Evolutionary conservation across 768 basidiomycete genomes (phyloP).

Genomic region (Gloeopeniophorella convolvens): DNA sequence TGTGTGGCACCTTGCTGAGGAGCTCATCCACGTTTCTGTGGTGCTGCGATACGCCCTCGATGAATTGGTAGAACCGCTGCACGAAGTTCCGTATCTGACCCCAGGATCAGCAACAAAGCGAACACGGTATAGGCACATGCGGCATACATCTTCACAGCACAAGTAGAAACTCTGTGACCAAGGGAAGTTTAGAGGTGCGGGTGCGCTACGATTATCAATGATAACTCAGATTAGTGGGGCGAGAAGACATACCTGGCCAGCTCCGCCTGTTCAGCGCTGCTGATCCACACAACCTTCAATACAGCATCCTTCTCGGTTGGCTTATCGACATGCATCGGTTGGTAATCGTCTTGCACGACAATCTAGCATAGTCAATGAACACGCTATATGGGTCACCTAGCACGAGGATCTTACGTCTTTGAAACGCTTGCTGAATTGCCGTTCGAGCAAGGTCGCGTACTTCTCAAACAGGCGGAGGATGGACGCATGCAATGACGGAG

Average conservation of each 20-base stretch:
- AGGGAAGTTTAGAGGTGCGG: slow-evolving; percentile 68
- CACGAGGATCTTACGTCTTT: slow-evolving; percentile 51
- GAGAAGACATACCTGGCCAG: slow-evolving; percentile 40
- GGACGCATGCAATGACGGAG: slow-evolving; percentile 73
- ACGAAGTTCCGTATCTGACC: slow-evolving; percentile 79
- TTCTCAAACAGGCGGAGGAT: slow-evolving; percentile 87
- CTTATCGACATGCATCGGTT: slow-evolving; percentile 72
- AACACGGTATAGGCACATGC: not conserved
- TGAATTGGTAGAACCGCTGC: slow-evolving; percentile 93
- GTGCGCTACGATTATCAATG: slow-evolving; percentile 35
- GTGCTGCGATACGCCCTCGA: slow-evolving; percentile 90
- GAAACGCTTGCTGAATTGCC: slow-evolving; percentile 74
- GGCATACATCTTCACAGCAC: slow-evolving; percentile 80
- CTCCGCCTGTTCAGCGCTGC: slow-evolving; percentile 53
- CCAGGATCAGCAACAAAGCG: slow-evolving; percentile 2
- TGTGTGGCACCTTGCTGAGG: slow-evolving; percentile 62
- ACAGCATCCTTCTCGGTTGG: slow-evolving; percentile 61
- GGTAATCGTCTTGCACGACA: slow-evolving; percentile 79
- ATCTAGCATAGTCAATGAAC: slow-evolving; percentile 41
- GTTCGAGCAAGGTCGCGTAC: slow-evolving; percentile 76
- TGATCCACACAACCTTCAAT: slow-evolving; percentile 80
- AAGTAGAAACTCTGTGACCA: slow-evolving; percentile 95
- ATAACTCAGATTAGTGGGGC: not conserved
- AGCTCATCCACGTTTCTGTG: slow-evolving; percentile 90
- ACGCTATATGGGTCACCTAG: not conserved